These are phyloP conservation scores for Alternaria solani DNA, from an alignment of 2,329 filamentous ascomycete species.

Conservation along the genomic window DNA sequence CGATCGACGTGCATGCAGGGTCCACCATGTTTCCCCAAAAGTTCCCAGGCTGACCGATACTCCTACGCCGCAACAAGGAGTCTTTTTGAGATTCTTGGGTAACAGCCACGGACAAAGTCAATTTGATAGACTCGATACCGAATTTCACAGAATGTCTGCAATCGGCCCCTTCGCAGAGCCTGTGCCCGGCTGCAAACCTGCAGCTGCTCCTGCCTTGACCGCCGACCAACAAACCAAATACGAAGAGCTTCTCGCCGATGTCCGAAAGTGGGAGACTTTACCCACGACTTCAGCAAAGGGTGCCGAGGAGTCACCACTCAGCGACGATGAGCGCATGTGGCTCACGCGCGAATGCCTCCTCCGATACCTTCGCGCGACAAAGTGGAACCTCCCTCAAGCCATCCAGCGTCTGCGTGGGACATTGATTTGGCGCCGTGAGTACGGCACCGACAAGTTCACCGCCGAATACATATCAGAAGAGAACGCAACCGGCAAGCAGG, in stretches of 20 bases:
- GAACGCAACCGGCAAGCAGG: slow-evolving; percentile 96
- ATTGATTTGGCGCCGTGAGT: slow-evolving; percentile 88
- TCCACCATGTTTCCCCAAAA: slow-evolving; percentile 22
- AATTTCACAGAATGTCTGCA: slow-evolving; percentile 29
- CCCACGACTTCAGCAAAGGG: slow-evolving; percentile 69
- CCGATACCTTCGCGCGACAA: slow-evolving; percentile 91
- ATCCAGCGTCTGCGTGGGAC: slow-evolving; percentile 82
- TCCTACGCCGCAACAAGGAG: slow-evolving; percentile 5
- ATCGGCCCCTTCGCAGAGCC: slow-evolving; percentile 47
- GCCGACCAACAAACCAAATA: slow-evolving; percentile 85
- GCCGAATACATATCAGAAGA: slow-evolving; percentile 90
- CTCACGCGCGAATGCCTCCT: slow-evolving; percentile 91
- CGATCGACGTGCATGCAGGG: slow-evolving; percentile 24
- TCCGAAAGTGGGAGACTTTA: slow-evolving; percentile 74
- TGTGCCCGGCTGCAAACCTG: slow-evolving; percentile 63
- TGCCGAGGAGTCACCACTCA: slow-evolving; percentile 68
- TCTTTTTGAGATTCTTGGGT: not conserved
- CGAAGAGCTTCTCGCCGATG: slow-evolving; percentile 74
- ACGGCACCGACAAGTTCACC: slow-evolving; percentile 77
- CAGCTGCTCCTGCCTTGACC: slow-evolving; percentile 68
- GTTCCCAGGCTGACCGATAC: slow-evolving; percentile 12
- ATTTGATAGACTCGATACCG: not conserved
- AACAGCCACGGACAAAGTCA: not conserved
- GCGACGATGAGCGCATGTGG: slow-evolving; percentile 85
- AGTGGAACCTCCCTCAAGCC: slow-evolving; percentile 79